Conservation (phyloP, 352 stramenopile species). For the Globisporangium echinulatum region DNA sequence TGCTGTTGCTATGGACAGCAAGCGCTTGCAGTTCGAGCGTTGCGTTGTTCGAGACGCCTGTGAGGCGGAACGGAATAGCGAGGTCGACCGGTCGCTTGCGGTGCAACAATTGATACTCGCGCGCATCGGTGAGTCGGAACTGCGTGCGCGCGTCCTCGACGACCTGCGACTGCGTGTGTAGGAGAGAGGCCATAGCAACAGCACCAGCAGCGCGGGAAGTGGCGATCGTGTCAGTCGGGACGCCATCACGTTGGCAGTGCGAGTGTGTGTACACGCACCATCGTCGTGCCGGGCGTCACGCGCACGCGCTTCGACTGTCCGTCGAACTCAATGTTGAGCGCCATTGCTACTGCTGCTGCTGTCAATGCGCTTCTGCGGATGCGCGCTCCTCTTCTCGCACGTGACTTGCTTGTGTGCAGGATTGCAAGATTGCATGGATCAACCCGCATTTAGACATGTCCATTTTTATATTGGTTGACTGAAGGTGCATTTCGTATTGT, state of each 20-base stretch:
- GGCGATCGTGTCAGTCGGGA: too few species aligned
- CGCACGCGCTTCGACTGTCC: slow-evolving; percentile 68
- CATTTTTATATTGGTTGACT: neutral
- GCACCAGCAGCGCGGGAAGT: too few species aligned
- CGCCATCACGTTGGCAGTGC: neutral
- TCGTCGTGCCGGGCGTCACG: slow-evolving; percentile 63
- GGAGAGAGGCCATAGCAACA: too few species aligned
- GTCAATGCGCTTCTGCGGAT: neutral
- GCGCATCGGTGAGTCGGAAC: slow-evolving; percentile 38
- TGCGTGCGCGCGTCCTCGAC: slow-evolving; percentile 48
- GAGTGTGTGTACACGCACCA: slow-evolving; percentile 30
- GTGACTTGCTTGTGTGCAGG: too few species aligned
- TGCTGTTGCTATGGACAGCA: slow-evolving; percentile 3
- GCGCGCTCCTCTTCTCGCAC: too few species aligned
- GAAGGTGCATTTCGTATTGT: neutral
- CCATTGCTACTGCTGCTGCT: slow-evolving; percentile 28
- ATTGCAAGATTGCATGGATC: too few species aligned
- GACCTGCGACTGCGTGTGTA: slow-evolving; percentile 56
- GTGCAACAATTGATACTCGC: slow-evolving; percentile 59
- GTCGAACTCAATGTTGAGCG: slow-evolving; percentile 69
- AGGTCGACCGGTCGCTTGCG: slow-evolving; percentile 59
- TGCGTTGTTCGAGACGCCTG: slow-evolving; percentile 82
- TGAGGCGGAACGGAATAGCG: slow-evolving; percentile 80
- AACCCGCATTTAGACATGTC: neutral
- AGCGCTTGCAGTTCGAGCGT: slow-evolving; percentile 53